A percentile compares a stretch with the other conserved stretches of the same genome.
Conservation (phyloP, 106 monocot species). For the Chionographis japonica region DNA sequence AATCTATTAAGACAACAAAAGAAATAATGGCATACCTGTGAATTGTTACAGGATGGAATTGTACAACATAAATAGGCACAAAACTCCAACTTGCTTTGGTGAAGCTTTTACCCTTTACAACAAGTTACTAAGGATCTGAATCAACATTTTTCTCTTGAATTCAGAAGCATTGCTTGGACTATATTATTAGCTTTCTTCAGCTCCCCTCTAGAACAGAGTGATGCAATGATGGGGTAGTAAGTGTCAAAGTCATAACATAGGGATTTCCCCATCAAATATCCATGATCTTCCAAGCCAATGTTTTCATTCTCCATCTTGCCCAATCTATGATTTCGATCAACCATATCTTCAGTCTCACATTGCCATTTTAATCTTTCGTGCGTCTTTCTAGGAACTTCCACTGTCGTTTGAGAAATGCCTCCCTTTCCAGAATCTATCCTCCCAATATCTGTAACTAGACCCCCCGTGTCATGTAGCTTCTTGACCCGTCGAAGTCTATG, state of each 20-base stretch:
- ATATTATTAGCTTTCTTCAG: conserved; percentile 51
- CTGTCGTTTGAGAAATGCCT: background rate
- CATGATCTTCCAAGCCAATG: conserved; percentile 2
- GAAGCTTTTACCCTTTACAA: background rate
- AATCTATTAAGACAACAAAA: too few relatives aligned
- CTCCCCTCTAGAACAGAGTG: conserved; percentile 78
- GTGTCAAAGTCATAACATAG: conserved; percentile 51
- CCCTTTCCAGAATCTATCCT: conserved; percentile 3
- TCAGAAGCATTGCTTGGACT: conserved; percentile 39
- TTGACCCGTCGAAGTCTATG: conserved; percentile 11
- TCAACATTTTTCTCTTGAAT: conserved; percentile 16
- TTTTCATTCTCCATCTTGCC: conserved; percentile 2
- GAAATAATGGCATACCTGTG: background rate
- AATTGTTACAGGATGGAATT: background rate
- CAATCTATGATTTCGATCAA: conserved; percentile 9
- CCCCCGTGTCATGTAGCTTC: conserved; percentile 14
- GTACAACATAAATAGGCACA: background rate
- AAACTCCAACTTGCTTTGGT: background rate
- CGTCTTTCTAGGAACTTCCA: conserved; percentile 6
- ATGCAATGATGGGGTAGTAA: conserved; percentile 60
- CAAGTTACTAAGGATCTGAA: background rate
- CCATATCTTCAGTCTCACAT: background rate
- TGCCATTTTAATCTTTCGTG: background rate
- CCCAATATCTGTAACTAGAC: conserved; percentile 13
- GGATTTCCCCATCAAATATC: conserved; percentile 21